Percentiles rank a stretch among this genome's conserved stretches.
These are phyloP conservation scores for Furculomyces boomerangus DNA, from an alignment of 371 early-diverging fungal genomes.

Conservation along the genomic window DNA sequence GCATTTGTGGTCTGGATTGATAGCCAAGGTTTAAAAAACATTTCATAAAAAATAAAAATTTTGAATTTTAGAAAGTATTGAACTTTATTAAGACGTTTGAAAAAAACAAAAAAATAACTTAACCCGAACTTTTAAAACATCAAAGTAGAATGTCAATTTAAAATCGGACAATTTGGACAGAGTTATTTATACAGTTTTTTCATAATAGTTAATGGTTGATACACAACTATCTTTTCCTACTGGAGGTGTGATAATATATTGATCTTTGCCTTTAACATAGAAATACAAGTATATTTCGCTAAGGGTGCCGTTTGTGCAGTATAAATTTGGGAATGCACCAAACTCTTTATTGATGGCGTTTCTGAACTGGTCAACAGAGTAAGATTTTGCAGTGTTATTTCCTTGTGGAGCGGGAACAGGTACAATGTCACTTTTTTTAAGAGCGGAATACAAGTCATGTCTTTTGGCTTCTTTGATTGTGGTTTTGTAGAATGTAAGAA, in stretches of 20 bases:
- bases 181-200: no score
- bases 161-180: no score
- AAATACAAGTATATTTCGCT: slow-evolving; percentile 22
- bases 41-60: no score
- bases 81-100: no score
- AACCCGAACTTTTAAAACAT: no score
- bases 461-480: slow-evolving; percentile 29
- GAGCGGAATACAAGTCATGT: slow-evolving; percentile 36
- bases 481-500: slow-evolving; percentile 32
- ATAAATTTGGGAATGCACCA: slow-evolving; percentile 20
- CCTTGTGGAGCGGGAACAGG: slow-evolving; percentile 16
- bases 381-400: slow-evolving; percentile 18
- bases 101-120: no score
- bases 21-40: no score
- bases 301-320: slow-evolving; percentile 19
- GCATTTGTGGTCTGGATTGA: no score
- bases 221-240: slow-evolving; percentile 18
- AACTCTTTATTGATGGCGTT: slow-evolving; percentile 24
- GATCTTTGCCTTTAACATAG: slow-evolving; percentile 17
- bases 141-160: no score
- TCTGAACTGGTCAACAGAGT: slow-evolving; percentile 27
- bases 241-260: slow-evolving; percentile 17
- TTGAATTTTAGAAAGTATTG: no score
- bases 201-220: no score
- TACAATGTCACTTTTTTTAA: slow-evolving; percentile 33